A percentile compares a stretch with the other conserved stretches of the same genome.
These are phyloP conservation scores for Zygosaccharomyces pseudobailii DNA, from an alignment of 1,139 yeast species.

Conservation along the genomic window DNA sequence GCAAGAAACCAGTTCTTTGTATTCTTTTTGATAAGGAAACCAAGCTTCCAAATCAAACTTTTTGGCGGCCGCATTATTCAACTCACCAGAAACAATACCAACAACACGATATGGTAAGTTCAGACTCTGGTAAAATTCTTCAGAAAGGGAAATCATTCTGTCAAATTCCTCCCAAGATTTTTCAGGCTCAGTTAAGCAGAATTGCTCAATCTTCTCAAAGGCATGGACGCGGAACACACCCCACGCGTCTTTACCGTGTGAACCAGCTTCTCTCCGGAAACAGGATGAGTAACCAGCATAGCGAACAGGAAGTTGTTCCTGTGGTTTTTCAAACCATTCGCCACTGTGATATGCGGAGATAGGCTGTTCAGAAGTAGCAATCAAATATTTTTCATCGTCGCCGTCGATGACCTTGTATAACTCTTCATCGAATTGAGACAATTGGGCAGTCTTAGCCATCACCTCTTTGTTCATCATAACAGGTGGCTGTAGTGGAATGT, in stretches of 20 bases:
- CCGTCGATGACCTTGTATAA: conserved; percentile 95
- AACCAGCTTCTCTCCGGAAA: conserved; percentile 99
- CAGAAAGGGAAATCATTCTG: conserved; percentile 85
- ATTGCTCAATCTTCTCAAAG: conserved; percentile 96
- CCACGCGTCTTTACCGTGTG: conserved; percentile 99
- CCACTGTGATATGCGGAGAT: conserved; percentile 96
- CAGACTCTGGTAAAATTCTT: conserved; percentile 88
- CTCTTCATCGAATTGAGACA: conserved; percentile 97
- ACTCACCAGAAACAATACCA: conserved; percentile 96
- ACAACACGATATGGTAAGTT: conserved; percentile 96
- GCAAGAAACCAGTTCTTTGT: conserved; percentile 96
- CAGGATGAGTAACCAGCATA: conserved; percentile 98
- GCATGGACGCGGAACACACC: conserved; percentile 99
- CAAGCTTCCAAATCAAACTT: conserved; percentile 98
- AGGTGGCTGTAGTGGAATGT: conserved; percentile 94
- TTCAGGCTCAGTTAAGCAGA: conserved; percentile 93
- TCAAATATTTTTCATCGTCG: conserved; percentile 92
- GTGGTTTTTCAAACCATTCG: conserved; percentile 98
- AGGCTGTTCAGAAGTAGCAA: conserved; percentile 99
- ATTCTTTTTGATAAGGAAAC: conserved; percentile 99
- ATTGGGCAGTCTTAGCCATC: conserved; percentile 98
- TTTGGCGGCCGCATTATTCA: conserved; percentile 98
- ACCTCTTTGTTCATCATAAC: conserved; percentile 99
- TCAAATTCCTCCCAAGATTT: conserved; percentile 97
- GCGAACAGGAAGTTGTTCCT: conserved; percentile 91